Evolutionary conservation across 331 rosid genomes (phyloP), one percentile per base, ranked within the genome.

Genomic region (Pyrus hybrid): DNA sequence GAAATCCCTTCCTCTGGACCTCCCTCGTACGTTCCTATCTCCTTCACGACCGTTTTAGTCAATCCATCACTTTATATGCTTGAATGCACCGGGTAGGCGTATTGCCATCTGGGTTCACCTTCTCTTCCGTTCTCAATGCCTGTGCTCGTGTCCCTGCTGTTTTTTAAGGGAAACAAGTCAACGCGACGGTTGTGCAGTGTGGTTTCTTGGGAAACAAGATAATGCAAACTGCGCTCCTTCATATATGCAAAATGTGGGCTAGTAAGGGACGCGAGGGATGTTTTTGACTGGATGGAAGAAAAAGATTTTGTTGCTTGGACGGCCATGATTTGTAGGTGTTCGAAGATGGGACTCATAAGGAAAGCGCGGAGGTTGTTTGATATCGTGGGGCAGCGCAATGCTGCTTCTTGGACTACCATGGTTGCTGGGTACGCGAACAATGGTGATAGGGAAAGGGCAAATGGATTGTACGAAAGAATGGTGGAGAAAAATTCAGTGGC

Each of bases 221-320:
- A 67, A 87, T 88, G 83, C 84, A 81, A 66, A 92, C 96, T 71
- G 80, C 90, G 0, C 72, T 85, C 3, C 90, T 92, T 60, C 87
- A 78, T 74, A 79, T 90, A 92, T 64, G 88, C 87, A 0, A 90
- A 92, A 86, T 85, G 85, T 10, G 92, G 89, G 25, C 73, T 63
- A n/a, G 47, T 90, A 6, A 1, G 32, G 58, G 89, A 87, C n/a
- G 97, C 97, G 1, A 78, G 87, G 57, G 68, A 43, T 3, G 81
- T 87, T 73, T 92, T 92, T 73, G 79, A 85, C 74, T 51, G 77
- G 72, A 83, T 92, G 87, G 71, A 28, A 71, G 91, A 84, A 8
- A 87, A 77, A 79, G 97, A 90, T 72, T 79, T 88, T 5, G 85
- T 90, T 82, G 80, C 92, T 4, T 92, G 89, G 92, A 92, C 96